Base-by-base conservation (phyloP, 2,329 filamentous ascomycete genomes). In the Aspergillus amoenus region DNA sequence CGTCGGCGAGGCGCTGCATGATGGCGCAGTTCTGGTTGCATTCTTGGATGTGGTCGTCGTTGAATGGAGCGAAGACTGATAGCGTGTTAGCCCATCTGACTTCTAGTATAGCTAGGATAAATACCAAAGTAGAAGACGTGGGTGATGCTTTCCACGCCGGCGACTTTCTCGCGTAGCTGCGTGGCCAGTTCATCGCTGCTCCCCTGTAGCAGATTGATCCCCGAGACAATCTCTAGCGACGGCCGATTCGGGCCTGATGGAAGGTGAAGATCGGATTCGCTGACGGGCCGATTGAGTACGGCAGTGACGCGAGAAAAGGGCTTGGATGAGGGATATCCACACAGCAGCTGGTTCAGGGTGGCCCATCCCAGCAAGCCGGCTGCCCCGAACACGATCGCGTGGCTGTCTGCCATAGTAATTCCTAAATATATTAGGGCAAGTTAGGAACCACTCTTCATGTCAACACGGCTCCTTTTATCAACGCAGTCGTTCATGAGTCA, bases 331-430 rank as follows among this genome's bases (percentile, higher is more conserved):
- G 76, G 76, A 57, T 77, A 77, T 12, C 64, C 34, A 2, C 37
- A 57, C 3, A 78, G 56, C 5, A 77, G 65, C 52, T 76, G 70
- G 56, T 78, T 72, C 22, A 76, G 66, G 21, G 77, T 66, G 9
- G 74, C 70, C 76, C 75, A 79, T 27, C 75, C 75, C 45, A 70
- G 69, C 6, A 78, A 64, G 9, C 76, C 74, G 2, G 73, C 74
- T 37, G 75, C 75, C 32, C 76, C 76, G 43, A 73, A 77, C n/a
- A 78, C 68, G 17, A 78, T 68, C 3, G 76, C 76, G 41, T 76
- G 66, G 27, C 1, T 15, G 9, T 42, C 37, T 51, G 53, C 53
- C 53, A 56, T 56, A 30, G 27, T 30, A 9, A 9, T 11, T 11
- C 2, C 27, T 15, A 15, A 5, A 15, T 37, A 7, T 37, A 7